Evolutionary conservation across 192 early-diverging fungal species (phyloP), one percentile per base, ranked within the genome.

Genomic region (Dimargaris xerosporica): DNA sequence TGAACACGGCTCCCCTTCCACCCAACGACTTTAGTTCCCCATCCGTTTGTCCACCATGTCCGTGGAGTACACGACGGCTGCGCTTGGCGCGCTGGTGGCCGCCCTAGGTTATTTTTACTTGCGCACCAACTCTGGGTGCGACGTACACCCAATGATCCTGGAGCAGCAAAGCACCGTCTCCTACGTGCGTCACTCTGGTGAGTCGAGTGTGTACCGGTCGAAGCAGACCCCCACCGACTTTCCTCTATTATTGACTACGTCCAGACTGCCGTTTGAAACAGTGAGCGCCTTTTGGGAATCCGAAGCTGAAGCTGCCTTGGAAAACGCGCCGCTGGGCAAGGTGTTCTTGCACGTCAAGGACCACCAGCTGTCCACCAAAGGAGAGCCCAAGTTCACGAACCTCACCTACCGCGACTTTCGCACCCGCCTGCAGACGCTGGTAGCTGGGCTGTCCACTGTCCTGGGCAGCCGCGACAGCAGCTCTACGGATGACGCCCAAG

Each of bases 81-180:
- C 23, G 31, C 31, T 59, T 10, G 56, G 56, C 34, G 39, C 56
- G 31, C 29, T 59, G 19, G 39, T 41, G 31, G 39, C 19, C 34
- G 30, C 41, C 6, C 31, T 62, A 11, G 61, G 16, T 26, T 50
- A 62, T 30, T 44, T 62, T 34, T 62, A 62, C 61, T 19, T 50
- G 44, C 25, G 19, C 10, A 17, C 19, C 17, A 4, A 67, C 34
- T 66, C 68, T 21, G 73, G 65, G 28, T 73, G 80, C 30, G 82
- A 84, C 50, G 69, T 84, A 16, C 82, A 84, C 52, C 82, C 82
- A 6, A 65, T 82, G 11, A 52, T 82, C 28, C 74, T 84, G 5
- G 65, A 73, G 30, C 65, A 76, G 28, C 82, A 84, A 53, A 68
- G 79, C 0, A 70, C 77, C 34, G 66, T 75, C 6, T 67, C 78